Evolutionary conservation across 2,329 filamentous ascomycete species (phyloP).

Genomic region (Sphaerulina musiva): DNA sequence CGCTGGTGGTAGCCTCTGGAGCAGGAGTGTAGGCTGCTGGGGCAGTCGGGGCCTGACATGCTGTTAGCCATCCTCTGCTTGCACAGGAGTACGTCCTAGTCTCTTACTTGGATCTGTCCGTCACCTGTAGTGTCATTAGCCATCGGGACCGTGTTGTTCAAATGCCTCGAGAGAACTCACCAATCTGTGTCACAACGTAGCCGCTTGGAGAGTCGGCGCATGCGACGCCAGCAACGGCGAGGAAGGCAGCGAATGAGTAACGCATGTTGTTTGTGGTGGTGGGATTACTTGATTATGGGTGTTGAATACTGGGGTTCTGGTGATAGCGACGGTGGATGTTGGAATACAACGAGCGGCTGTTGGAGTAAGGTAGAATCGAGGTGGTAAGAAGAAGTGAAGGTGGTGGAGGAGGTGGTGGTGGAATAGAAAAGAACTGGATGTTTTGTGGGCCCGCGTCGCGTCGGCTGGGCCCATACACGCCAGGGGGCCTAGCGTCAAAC

Average conservation of each 20-base stretch:
- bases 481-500: not conserved
- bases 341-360: conserved; percentile 2
- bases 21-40: conserved; percentile 10
- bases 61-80: not conserved
- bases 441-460: too few species aligned
- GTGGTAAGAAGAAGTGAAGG: conserved; percentile 1
- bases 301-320: conserved; percentile 4
- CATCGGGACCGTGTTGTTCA: too few species aligned
- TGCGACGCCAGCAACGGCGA: conserved; percentile 19
- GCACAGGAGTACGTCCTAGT: not conserved
- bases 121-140: conserved; percentile 12
- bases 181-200: conserved; percentile 20
- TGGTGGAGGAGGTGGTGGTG: not conserved
- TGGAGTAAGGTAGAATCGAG: not conserved
- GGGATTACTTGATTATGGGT: conserved; percentile 10
- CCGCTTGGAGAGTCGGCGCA: conserved; percentile 8
- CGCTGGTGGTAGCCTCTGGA: conserved; percentile 3
- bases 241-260: conserved; percentile 16
- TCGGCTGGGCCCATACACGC: not conserved
- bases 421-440: not conserved
- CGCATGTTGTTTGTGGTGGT: conserved; percentile 19
- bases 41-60: conserved; percentile 11
- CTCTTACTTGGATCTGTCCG: conserved; percentile 17
- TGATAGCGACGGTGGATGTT: conserved; percentile 12
- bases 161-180: not conserved